Conservation (phyloP, 768 basidiomycete genomes). For the Glaciozyma martinii region DNA sequence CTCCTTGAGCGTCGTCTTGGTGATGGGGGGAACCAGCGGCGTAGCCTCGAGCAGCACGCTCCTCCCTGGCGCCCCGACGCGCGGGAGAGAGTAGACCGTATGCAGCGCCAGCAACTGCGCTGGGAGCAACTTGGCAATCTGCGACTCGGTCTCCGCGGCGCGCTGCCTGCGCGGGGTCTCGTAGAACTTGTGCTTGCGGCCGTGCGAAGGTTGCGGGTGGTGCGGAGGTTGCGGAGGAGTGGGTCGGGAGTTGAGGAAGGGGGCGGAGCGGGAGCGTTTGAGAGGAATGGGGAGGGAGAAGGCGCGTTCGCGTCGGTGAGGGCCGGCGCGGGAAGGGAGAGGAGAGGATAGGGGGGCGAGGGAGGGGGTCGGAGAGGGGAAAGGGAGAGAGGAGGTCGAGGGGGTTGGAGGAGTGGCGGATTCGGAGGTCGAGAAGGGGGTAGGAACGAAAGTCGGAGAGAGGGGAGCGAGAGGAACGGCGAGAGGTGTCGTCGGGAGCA, state of each 20-base stretch:
- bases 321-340: too few relatives aligned
- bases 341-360: too few relatives aligned
- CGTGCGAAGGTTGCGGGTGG: neutral
- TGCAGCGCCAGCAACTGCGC: neutral
- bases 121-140: neutral
- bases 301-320: neutral
- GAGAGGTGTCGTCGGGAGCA: neutral
- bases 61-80: neutral
- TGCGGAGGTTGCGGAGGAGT: neutral
- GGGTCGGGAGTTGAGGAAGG: neutral
- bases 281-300: neutral
- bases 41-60: slow-evolving; percentile 31
- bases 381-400: too few relatives aligned
- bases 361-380: too few relatives aligned
- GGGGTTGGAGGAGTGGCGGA: too few relatives aligned
- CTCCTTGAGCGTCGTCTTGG: slow-evolving; percentile 70
- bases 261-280: neutral
- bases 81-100: neutral
- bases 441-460: neutral
- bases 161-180: neutral
- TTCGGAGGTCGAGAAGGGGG: neutral
- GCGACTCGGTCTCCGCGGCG: neutral
- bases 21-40: slow-evolving; percentile 64
- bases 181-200: slow-evolving; percentile 5
- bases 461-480: neutral